Percentiles rank a stretch among this genome's conserved stretches.
These are phyloP conservation scores for Knoxdaviesia proteae DNA, from an alignment of 2,329 filamentous ascomycete genomes.

Conservation along the genomic window DNA sequence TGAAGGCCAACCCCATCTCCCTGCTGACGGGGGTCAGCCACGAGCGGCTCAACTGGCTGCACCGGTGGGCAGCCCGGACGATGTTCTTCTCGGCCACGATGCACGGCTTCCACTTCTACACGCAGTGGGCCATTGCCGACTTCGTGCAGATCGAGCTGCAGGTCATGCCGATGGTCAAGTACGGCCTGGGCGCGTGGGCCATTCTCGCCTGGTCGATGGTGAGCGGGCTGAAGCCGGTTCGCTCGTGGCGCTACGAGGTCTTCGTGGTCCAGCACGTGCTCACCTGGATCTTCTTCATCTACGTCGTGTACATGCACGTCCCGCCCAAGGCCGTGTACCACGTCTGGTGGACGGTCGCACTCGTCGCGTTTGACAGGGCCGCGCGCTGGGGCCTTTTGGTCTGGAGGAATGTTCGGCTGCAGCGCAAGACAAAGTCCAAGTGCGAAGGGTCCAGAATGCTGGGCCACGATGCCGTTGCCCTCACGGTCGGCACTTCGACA, in stretches of 20 bases:
- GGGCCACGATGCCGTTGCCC: slow-evolving; percentile 29
- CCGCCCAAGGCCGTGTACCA: slow-evolving; percentile 37
- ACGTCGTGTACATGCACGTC: slow-evolving; percentile 41
- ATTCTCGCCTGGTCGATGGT: slow-evolving; percentile 44
- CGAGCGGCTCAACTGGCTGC: slow-evolving; percentile 52
- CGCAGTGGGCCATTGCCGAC: slow-evolving; percentile 37
- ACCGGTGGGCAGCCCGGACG: slow-evolving; percentile 50
- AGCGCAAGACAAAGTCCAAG: slow-evolving; percentile 10
- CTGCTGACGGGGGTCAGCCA: slow-evolving; percentile 41
- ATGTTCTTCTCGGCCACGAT: slow-evolving; percentile 47
- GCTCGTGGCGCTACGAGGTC: slow-evolving; percentile 46
- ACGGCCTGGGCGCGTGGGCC: slow-evolving; percentile 46
- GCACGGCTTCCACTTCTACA: slow-evolving; percentile 50
- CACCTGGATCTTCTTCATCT: slow-evolving; percentile 39
- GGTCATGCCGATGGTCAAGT: slow-evolving; percentile 43
- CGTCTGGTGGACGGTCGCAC: slow-evolving; percentile 43
- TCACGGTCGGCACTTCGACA: slow-evolving; percentile 26
- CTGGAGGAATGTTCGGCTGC: slow-evolving; percentile 29
- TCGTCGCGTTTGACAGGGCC: slow-evolving; percentile 41
- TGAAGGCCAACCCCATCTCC: slow-evolving; percentile 38
- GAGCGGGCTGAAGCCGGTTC: slow-evolving; percentile 40
- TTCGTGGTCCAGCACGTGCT: slow-evolving; percentile 49
- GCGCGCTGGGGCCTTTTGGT: slow-evolving; percentile 25
- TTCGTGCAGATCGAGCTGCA: slow-evolving; percentile 36
- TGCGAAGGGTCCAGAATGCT: slow-evolving; percentile 27